Conservation (phyloP, 2,329 filamentous ascomycete genomes). For the Madurella mycetomatis region DNA sequence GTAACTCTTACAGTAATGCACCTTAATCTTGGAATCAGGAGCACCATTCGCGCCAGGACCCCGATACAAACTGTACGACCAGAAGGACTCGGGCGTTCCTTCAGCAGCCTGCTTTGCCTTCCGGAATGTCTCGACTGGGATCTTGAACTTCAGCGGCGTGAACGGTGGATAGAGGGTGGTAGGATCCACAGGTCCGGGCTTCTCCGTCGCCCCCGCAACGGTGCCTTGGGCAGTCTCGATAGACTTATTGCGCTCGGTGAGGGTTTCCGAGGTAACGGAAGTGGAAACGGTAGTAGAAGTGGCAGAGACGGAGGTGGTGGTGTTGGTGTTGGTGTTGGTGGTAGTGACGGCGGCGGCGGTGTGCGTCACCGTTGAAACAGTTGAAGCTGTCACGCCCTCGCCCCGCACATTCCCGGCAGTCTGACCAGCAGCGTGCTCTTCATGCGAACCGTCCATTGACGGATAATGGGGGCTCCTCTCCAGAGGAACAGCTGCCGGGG, state of each 20-base stretch:
- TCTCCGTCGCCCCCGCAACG: neutral
- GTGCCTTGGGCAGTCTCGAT: neutral
- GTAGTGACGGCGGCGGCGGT: neutral
- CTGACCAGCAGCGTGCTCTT: neutral
- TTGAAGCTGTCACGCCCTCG: neutral
- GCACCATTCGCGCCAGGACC: conserved; percentile 39
- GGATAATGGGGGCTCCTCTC: neutral
- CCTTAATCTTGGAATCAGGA: conserved; percentile 51
- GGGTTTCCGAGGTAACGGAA: neutral
- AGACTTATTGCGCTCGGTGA: neutral
- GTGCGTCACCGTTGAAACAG: neutral
- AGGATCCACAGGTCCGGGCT: conserved; percentile 1
- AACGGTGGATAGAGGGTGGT: conserved; percentile 32
- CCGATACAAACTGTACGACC: conserved; percentile 66
- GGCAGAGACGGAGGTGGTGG: neutral
- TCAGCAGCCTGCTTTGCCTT: conserved; percentile 44
- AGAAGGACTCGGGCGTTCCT: conserved; percentile 52
- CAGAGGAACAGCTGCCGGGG: conserved; percentile 1
- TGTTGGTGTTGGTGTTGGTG: neutral
- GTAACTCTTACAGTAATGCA: conserved; percentile 73
- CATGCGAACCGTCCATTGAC: neutral
- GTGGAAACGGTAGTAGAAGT: neutral
- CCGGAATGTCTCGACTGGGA: conserved; percentile 42
- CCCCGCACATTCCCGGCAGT: neutral
- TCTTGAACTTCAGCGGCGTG: conserved; percentile 42